Conservation (phyloP, 2,329 filamentous ascomycete species). For the Cyphellophora europaea region DNA sequence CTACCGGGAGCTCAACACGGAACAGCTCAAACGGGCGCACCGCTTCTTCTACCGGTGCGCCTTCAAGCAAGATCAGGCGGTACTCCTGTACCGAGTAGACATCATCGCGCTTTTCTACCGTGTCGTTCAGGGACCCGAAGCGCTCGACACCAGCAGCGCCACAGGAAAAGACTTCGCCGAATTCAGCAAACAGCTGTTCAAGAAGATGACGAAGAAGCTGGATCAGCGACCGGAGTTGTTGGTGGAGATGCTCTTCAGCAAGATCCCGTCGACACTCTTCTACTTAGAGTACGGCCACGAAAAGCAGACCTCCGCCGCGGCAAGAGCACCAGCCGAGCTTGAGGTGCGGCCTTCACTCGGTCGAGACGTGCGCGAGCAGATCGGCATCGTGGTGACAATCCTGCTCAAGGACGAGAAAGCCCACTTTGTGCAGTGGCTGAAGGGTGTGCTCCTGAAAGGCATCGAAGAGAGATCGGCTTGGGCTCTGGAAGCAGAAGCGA, state of each 20-base stretch:
- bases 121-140: constrained; percentile 82
- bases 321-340: constrained; percentile 67
- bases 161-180: constrained; percentile 86
- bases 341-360: constrained; percentile 68
- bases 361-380: constrained; percentile 53
- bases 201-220: constrained; percentile 73
- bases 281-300: constrained; percentile 89
- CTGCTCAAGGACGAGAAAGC: constrained; percentile 71
- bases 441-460: constrained; percentile 58
- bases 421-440: constrained; percentile 73
- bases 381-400: constrained; percentile 70
- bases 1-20: constrained; percentile 68
- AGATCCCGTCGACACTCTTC: constrained; percentile 70
- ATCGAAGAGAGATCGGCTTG: constrained; percentile 66
- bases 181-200: constrained; percentile 72
- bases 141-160: constrained; percentile 57
- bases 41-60: constrained; percentile 89
- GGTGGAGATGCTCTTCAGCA: constrained; percentile 91
- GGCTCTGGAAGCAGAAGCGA: constrained; percentile 60
- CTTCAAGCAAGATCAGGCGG: constrained; percentile 87
- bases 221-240: constrained; percentile 76
- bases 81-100: constrained; percentile 83
- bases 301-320: constrained; percentile 59
- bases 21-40: constrained; percentile 83
- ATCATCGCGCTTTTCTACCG: constrained; percentile 80